Evolutionary conservation across 2,329 filamentous ascomycete genomes (phyloP).

Genomic region (Rosellinia necatrix): DNA sequence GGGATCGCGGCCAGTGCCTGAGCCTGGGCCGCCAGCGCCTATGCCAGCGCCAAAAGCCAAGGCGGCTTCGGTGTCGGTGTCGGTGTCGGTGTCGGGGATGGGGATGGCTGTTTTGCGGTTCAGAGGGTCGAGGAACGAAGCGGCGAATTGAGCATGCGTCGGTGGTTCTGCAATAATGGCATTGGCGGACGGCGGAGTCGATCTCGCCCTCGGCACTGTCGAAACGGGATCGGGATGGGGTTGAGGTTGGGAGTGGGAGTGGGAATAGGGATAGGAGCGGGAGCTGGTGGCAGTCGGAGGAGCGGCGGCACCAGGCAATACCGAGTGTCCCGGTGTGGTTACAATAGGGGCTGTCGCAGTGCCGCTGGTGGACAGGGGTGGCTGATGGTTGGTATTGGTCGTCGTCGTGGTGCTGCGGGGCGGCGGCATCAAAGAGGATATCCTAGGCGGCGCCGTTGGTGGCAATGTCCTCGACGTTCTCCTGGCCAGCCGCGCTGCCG

Average conservation of each 20-base stretch:
- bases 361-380: slow-evolving; percentile 19
- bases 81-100: background rate
- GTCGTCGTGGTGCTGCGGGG: slow-evolving; percentile 22
- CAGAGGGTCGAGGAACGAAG: slow-evolving; percentile 28
- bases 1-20: slow-evolving; percentile 8
- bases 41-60: slow-evolving; percentile 5
- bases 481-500: background rate
- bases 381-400: slow-evolving; percentile 17
- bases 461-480: slow-evolving; percentile 5
- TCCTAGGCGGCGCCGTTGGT: slow-evolving; percentile 22
- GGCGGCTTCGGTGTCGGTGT: background rate
- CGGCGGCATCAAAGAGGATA: slow-evolving; percentile 28
- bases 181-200: slow-evolving; percentile 15
- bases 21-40: slow-evolving; percentile 2
- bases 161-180: slow-evolving; percentile 15
- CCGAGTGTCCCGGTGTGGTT: background rate
- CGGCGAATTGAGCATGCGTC: slow-evolving; percentile 25
- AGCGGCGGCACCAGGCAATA: background rate
- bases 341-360: slow-evolving; percentile 21
- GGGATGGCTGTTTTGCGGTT: slow-evolving; percentile 9
- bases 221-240: slow-evolving; percentile 6
- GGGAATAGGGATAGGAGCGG: background rate
- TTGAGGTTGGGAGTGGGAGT: slow-evolving; percentile 2
- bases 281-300: background rate
- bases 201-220: slow-evolving; percentile 21